These are phyloP conservation scores for Volvariella volvacea DNA, from an alignment of 1,284 basidiomycete genomes.

Conservation along the genomic window DNA sequence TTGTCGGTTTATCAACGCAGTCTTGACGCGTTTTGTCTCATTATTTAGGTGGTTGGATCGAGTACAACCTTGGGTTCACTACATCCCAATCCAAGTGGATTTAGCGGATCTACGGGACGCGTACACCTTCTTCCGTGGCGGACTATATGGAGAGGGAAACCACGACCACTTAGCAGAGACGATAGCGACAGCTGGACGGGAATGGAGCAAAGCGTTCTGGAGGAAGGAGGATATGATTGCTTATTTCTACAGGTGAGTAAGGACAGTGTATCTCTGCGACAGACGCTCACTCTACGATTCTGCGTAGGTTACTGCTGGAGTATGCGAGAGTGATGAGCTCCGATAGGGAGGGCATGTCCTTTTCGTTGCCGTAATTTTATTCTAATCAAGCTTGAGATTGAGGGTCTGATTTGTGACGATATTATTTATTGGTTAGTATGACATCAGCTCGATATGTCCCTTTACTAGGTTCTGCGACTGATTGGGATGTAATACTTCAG, in stretches of 20 bases:
- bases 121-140: constrained; percentile 52
- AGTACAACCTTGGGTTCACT: constrained; percentile 53
- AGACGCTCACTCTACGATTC: constrained; percentile 7
- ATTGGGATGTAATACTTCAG: too few relatives aligned
- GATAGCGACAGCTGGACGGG: constrained; percentile 46
- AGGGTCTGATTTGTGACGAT: too few relatives aligned
- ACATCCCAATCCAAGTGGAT: constrained; percentile 50
- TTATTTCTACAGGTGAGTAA: constrained; percentile 49
- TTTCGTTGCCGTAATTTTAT: too few relatives aligned
- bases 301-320: constrained; percentile 42
- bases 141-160: constrained; percentile 27
- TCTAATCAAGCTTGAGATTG: too few relatives aligned
- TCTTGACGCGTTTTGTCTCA: constrained; percentile 12
- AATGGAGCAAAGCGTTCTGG: constrained; percentile 55
- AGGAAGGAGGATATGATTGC: constrained; percentile 55
- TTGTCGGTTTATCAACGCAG: constrained; percentile 10
- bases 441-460: too few relatives aligned
- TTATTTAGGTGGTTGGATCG: constrained; percentile 36
- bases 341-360: constrained; percentile 34
- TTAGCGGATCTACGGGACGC: constrained; percentile 51
- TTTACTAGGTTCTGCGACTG: too few relatives aligned
- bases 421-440: too few relatives aligned
- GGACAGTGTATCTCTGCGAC: not conserved
- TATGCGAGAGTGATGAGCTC: constrained; percentile 39
- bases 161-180: constrained; percentile 41